Base-by-base conservation (phyloP, 306 rosid species). In the Morella rubra region DNA sequence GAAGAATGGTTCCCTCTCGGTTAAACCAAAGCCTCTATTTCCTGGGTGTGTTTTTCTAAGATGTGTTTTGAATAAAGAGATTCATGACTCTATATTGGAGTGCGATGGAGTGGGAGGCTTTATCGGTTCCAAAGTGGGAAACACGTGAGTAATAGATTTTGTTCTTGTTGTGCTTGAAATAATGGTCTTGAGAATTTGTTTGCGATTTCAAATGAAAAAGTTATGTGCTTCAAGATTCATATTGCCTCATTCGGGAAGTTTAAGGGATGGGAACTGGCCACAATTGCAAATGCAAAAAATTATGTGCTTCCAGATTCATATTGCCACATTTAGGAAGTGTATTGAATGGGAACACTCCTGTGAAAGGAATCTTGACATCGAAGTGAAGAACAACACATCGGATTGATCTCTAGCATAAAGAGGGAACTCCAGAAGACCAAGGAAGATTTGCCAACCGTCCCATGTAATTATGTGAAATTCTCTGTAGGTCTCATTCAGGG, bases 71-170 rank as follows among this genome's bases (percentile, higher is more conserved):
- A 91, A 90, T 86, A 90, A 91, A 80, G 96, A 89, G 74, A 70
- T 92, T 46, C 99, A 95, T 74, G 99, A 95, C 81, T 92, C 82
- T 75, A 79, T 92, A 73, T 82, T 83, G 73, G 99, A 95, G 61
- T 82, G 78, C 69, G 86, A 84, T 68, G 95, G 99, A 69, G 81
- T 92, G 82, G 96, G 97, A 76, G 99, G 97, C 73, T 95, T 90
- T 81, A 59, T 92, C 77, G 97, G 97, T 76, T 80, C 93, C 44
- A 80, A 56, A 88, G 96, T 90, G 42, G 99, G 99, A 81, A 92
- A 87, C 81, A 90, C 86, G 96, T 95, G 88, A 89, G 97, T 89
- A 44, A 69, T 70, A 53, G 19, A 37, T 69, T 40, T 40, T 32
- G 52, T 73, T 52, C 44, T 7, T 65, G 49, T 77, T 74, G 32